phyloP scores from a whole-genome alignment of 1,284 basidiomycete species.

The Kalmanozyma brasiliensis region DNA sequence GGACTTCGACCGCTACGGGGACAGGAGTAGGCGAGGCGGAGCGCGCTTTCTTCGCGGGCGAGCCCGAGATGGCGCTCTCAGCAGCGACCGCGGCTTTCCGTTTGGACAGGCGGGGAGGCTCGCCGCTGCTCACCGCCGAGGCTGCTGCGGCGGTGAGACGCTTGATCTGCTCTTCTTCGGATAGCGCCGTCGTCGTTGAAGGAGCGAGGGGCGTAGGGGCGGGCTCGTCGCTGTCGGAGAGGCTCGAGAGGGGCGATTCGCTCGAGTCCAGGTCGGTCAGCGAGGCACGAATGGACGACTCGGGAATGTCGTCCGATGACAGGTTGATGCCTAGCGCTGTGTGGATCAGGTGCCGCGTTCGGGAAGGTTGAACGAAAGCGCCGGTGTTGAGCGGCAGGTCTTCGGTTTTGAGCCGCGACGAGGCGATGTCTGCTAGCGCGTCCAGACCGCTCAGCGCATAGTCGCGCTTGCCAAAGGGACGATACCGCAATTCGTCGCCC shows the following conservation, averaged over 20 bases:
- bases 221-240: slow-evolving; percentile 21
- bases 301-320: slow-evolving; percentile 41
- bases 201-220: neutral
- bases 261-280: slow-evolving; percentile 10
- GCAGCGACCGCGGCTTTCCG: slow-evolving; percentile 47
- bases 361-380: slow-evolving; percentile 25
- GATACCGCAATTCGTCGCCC: slow-evolving; percentile 15
- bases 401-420: slow-evolving; percentile 20
- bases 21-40: slow-evolving; percentile 15
- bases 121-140: slow-evolving; percentile 22
- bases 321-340: slow-evolving; percentile 41
- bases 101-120: slow-evolving; percentile 35
- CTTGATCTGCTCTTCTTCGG: slow-evolving; percentile 36
- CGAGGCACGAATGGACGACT: slow-evolving; percentile 35
- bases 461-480: slow-evolving; percentile 39
- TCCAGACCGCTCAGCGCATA: slow-evolving; percentile 39
- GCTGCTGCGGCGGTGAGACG: slow-evolving; percentile 31
- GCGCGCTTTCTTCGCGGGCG: slow-evolving; percentile 26
- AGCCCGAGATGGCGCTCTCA: slow-evolving; percentile 30
- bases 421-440: slow-evolving; percentile 40
- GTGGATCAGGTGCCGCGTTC: slow-evolving; percentile 35
- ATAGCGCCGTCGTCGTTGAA: neutral
- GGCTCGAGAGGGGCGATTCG: slow-evolving; percentile 37
- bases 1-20: slow-evolving; percentile 6
- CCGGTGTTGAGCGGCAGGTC: slow-evolving; percentile 2